Evolutionary conservation across 1,284 basidiomycete genomes (phyloP), one percentile per base, ranked within the genome.

Genomic region (Pseudozyma sp.): DNA sequence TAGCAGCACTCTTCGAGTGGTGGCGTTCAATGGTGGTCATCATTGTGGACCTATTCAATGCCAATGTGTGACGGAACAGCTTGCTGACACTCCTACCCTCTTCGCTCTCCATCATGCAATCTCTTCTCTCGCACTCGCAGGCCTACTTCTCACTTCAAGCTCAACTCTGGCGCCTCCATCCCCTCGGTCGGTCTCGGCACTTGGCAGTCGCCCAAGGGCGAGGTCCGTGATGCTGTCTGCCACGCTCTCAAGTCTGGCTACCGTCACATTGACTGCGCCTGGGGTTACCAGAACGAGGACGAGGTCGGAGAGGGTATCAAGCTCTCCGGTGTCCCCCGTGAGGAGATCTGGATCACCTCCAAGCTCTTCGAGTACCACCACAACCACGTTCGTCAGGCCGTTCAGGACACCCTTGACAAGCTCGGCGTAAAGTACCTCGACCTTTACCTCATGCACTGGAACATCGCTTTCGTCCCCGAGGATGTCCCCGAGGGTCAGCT

Each of bases 301-400:
- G 92, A 94, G 85, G 93, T 93, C 25, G 94, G 93, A 16, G 82
- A 91, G 58, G 94, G 93, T 43, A 90, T 96, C 84, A 86, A 87
- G 43, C 89, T 88, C 48, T 91, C 91, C 56, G 93, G 87, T 25
- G 86, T 95, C 21, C 90, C 90, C 55, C 89, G 94, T 71, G 88
- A 89, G 47, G 91, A 95, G 69, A 89, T 96, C 71, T 95, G 92
- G 85, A 90, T 95, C 64, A 92, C 93, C 7, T 91, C 91, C 64
- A 94, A 95, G 86, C 87, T 94, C 47, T 93, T 92, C 90, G 87
- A 89, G 54, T 72, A 72, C 91, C 90, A 87, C 89, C 90, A 73
- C 67, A 70, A 64, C 70, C 72, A 79, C 67, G 72, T 75, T 13
- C 72, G 72, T 42, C 72, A 75, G 19, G 92, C 92, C n/a, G 21